Conservation (phyloP, 257 asterid genomes). For the Salvia miltiorrhiza region DNA sequence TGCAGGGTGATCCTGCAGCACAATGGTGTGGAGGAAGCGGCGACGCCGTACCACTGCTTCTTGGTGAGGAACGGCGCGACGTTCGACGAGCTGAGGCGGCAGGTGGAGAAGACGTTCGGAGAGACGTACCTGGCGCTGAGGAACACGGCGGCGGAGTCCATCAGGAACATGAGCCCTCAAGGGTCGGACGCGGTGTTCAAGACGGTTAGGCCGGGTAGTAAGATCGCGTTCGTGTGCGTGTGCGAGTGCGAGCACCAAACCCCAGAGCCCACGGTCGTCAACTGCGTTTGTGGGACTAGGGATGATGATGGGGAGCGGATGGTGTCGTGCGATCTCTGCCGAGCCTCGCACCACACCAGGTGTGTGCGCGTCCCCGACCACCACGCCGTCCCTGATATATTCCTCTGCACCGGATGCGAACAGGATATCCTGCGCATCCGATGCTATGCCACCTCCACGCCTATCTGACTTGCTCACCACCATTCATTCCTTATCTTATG, state of each 20-base stretch:
- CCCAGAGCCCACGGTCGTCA: conserved; percentile 40
- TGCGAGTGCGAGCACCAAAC: too few species aligned
- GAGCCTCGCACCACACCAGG: conserved; percentile 82
- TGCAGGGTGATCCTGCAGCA: conserved; percentile 48
- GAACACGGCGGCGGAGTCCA: conserved; percentile 32
- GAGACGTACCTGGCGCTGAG: conserved; percentile 54
- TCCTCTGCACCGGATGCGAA: conserved; percentile 70
- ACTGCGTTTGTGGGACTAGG: conserved; percentile 72
- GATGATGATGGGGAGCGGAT: conserved; percentile 87
- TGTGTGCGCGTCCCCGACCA: conserved; percentile 59
- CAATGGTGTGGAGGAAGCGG: neutral
- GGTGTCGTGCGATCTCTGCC: conserved; percentile 84
- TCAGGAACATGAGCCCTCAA: conserved; percentile 24
- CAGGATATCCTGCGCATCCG: conserved; percentile 59
- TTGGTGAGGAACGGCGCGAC: conserved; percentile 32
- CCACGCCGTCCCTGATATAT: conserved; percentile 58
- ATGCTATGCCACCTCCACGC: conserved; percentile 22
- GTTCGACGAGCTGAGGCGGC: conserved; percentile 56
- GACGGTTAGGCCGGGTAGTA: conserved; percentile 48
- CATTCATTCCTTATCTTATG: neutral
- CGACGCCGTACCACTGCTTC: conserved; percentile 54
- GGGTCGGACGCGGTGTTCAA: conserved; percentile 66
- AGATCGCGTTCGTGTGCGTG: conserved; percentile 50
- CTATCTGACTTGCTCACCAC: neutral
- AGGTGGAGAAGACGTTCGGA: conserved; percentile 58